Base-by-base conservation (phyloP, 495 filamentous ascomycete species). In the Daldinia decipiens region DNA sequence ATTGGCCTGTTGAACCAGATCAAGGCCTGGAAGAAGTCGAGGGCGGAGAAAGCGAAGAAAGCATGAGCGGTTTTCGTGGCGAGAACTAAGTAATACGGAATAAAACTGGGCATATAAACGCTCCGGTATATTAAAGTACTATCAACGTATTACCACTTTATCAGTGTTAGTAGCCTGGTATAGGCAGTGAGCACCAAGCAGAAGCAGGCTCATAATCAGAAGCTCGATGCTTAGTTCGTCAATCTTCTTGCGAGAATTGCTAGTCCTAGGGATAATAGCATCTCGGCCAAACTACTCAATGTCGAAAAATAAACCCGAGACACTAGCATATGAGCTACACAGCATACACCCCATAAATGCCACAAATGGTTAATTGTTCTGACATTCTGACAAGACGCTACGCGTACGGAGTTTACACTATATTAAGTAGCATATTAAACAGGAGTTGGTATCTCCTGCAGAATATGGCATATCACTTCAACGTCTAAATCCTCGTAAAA, bases 1-100 rank as follows among this genome's bases (percentile, higher is more conserved):
- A 91, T 98, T 83, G 89, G 89, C 12, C 82, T 92, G 57, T 43
- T 94, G 34, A 98, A 96, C 74, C 94, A 97, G 82, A 38, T 93
- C 12, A 91, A 87, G 80, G 82, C 79, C 19, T 86, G 80, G 83
- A 78, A 74, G 77, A 79, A 81, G 62, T 68, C 82, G 70, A 82
- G 76, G 65, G 68, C 73, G 57, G 80, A 80, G 57, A 76, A 67
- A 54, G 71, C 70, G 0, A 77, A 78, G 68, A 63, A 60, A 51
- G 72, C 66, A 24, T 75, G 56, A 77, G 27, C 31, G 19, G 12
- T 21, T 19, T 12, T 47, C 8, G 4, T 24, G 7, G 11, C 43
- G 9, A 21, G 21, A 24, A 24, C 24, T 24, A 24, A 47, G 19
- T 47, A 47, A 21, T 47, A 12, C 3, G 43, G 6, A 47, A 21